Evolutionary conservation across 2,329 filamentous ascomycete genomes (phyloP), one percentile per base, ranked within the genome.

Genomic region (Fusarium sp.): DNA sequence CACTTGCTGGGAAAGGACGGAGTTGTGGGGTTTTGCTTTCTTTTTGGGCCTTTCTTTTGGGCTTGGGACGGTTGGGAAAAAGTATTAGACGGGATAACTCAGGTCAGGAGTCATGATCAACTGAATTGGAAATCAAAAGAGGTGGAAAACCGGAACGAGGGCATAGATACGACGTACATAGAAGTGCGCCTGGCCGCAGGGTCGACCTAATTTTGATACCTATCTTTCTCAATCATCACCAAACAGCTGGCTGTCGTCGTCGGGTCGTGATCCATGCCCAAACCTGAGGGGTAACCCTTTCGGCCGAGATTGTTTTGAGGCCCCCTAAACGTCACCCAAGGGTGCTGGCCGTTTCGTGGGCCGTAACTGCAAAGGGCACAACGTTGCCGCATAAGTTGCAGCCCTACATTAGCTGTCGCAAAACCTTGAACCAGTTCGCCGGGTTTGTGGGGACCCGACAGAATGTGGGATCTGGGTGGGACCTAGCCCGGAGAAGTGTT

Each of bases 131-230:
- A 70, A 73, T 72, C 68, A 68, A 59, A 63, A 64, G 76, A 76
- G 73, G 72, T 68, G 71, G 73, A 70, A 25, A 43, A 56, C 62
- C 70, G 68, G 66, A 74, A 77, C 67, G 75, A 66, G 68, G 62
- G 32, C 67, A 79, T 79, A 79, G 76, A 78, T 54, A 67, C 66
- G 68, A 71, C 74, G 76, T 76, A 76, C 77, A 70, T 66, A 73
- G 60, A 61, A 72, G 71, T 76, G 67, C 75, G 74, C 69, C 37
- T 63, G 73, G 73, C 75, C 73, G 39, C 73, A 63, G 58, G 73
- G 67, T 68, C 70, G 50, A 71, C 67, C 67, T 76, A 75, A 75
- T 75, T 64, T 69, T 72, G 68, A 70, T 68, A 67, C 72, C 66
- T 72, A 60, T 35, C 50, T 39, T 54, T 54, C 18, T 13, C 52